Base-by-base conservation (phyloP, 495 filamentous ascomycete species). In the Xylaria curta region DNA sequence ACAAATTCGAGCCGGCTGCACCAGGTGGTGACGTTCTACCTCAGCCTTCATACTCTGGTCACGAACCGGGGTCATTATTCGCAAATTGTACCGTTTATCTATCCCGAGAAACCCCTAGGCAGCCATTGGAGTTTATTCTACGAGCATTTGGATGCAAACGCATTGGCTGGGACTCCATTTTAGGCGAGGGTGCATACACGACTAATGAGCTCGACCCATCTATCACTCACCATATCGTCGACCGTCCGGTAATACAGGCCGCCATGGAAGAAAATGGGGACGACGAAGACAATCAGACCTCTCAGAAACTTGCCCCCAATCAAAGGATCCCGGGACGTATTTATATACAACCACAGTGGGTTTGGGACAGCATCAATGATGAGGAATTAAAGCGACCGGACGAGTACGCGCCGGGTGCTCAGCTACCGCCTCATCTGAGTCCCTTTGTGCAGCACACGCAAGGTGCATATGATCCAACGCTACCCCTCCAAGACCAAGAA, bases 321-420 rank as follows among this genome's bases (percentile, higher is more conserved):
- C 87, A 89, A 69, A 88, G 95, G 44, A 90, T 98, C 71, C 94
- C 95, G 9, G 95, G 94, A 31, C 86, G 96, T 60, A 94, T 91
- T 58, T 98, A 98, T 74, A 81, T 99, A 61, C 96, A 99, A 82
- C 96, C 96, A 26, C 96, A 99, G 78, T 99, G 97, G 94, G 88
- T 99, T 17, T 99, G 96, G 96, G 96, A 99, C 73, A 93, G 92
- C 77, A 83, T 98, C 74, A 99, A 99, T 81, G 90, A 92, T 33
- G 93, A 93, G 51, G 93, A 93, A 80, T 82, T 99, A 47, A 91
- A 98, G 73, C 87, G 92, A 47, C 90, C 95, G 15, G 94, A 97
- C 78, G 84, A 96, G 2, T 99, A 99, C 73, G 93, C 89, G 3
- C 95, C 97, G 4, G 97, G 96, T 24, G 92, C 94, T 17, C 89